Evolutionary conservation across 805 yeast genomes (phyloP).

Genomic region (Clavispora phyllophila): DNA sequence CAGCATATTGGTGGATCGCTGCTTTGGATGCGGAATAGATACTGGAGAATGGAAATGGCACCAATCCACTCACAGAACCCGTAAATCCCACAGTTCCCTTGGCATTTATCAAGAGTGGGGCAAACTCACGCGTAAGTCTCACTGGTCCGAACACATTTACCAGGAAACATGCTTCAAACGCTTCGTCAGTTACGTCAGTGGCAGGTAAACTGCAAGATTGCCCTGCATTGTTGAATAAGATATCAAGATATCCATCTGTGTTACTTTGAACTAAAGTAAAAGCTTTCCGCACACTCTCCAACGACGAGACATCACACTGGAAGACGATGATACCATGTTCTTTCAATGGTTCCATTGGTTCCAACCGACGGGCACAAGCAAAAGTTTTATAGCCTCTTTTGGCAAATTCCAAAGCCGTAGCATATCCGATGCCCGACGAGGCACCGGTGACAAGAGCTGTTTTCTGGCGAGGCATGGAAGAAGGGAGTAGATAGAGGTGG

Average conservation of each 20-base stretch:
- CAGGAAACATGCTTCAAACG: conserved; percentile 45
- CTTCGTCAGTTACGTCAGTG: conserved; percentile 56
- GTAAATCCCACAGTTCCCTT: conserved; percentile 70
- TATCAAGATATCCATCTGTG: conserved; percentile 48
- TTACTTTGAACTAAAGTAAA: conserved; percentile 37
- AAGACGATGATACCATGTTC: conserved; percentile 44
- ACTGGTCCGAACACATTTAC: conserved; percentile 72
- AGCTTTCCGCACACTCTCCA: conserved; percentile 42
- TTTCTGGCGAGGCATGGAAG: conserved; percentile 20
- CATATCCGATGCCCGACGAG: conserved; percentile 55
- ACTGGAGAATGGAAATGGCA: conserved; percentile 67
- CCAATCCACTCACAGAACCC: conserved; percentile 63
- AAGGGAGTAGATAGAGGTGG: background rate
- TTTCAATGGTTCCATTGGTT: conserved; percentile 50
- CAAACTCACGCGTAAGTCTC: conserved; percentile 55
- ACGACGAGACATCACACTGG: conserved; percentile 53
- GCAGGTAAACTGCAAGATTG: conserved; percentile 71
- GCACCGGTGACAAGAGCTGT: conserved; percentile 57
- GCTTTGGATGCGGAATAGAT: conserved; percentile 68
- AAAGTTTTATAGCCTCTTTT: conserved; percentile 53
- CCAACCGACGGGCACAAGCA: conserved; percentile 69
- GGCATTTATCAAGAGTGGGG: conserved; percentile 52
- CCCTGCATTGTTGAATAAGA: conserved; percentile 74
- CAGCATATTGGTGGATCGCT: conserved; percentile 70
- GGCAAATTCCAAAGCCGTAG: conserved; percentile 43